phyloP scores from a whole-genome alignment of 257 asterid genomes.

The Verbascum thapsus region DNA sequence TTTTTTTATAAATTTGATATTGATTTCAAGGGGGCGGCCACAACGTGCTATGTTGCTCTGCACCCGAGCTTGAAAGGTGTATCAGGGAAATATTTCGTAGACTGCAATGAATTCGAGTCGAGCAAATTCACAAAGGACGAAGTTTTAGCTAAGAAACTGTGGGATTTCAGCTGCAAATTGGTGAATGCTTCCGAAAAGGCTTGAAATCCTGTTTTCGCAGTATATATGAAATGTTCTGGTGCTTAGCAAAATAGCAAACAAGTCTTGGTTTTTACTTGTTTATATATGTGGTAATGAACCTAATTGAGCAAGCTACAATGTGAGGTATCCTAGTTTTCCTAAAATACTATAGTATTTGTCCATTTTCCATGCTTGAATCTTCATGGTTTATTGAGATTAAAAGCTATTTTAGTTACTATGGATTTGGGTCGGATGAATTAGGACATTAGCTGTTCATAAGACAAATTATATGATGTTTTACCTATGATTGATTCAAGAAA shows the following conservation, averaged over 20 bases:
- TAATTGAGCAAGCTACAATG: background rate
- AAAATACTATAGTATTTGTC: background rate
- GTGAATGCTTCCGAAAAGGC: conserved; percentile 32
- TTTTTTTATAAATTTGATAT: background rate
- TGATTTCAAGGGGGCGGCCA: conserved; percentile 57
- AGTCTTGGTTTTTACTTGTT: background rate
- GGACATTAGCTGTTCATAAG: too few relatives aligned
- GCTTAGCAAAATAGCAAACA: background rate
- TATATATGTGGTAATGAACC: background rate
- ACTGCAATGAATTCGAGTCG: conserved; percentile 49
- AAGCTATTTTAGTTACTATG: background rate
- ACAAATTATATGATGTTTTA: too few relatives aligned
- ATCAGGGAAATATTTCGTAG: conserved; percentile 54
- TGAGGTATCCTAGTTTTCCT: background rate
- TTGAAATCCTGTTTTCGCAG: conserved; percentile 8
- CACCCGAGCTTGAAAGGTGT: conserved; percentile 56
- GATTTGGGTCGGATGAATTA: too few relatives aligned
- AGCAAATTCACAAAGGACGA: conserved; percentile 37
- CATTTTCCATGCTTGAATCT: background rate
- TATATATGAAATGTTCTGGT: background rate
- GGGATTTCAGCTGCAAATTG: conserved; percentile 60
- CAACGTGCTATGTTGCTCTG: conserved; percentile 61
- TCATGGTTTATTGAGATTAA: background rate
- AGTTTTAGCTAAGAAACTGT: conserved; percentile 45
- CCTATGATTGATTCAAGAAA: too few relatives aligned